Evolutionary conservation across 371 early-diverging fungal species (phyloP).

Genomic region (Lichtheimia ramosa): DNA sequence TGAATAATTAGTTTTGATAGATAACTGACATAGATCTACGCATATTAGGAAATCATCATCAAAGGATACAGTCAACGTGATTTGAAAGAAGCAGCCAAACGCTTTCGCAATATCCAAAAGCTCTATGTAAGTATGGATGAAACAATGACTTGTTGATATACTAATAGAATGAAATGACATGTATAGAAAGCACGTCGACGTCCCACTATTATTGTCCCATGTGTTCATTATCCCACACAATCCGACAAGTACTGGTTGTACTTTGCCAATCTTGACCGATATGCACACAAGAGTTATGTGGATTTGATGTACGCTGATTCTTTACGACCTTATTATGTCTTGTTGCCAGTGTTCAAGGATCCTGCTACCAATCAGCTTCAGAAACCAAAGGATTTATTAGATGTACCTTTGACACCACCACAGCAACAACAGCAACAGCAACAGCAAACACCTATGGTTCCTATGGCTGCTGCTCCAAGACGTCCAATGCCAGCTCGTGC

Average conservation of each 20-base stretch:
- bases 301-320: constrained; percentile 10
- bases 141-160: background rate
- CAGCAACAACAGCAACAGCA: background rate
- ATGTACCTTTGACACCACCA: constrained; percentile 1
- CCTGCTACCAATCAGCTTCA: constrained; percentile 12
- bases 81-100: constrained; percentile 30
- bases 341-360: constrained; percentile 36
- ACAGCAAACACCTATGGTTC: too few relatives aligned
- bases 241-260: constrained; percentile 25
- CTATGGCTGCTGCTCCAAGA: background rate
- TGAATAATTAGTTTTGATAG: background rate
- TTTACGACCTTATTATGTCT: constrained; percentile 22
- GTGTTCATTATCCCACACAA: constrained; percentile 40
- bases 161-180: background rate
- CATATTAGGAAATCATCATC: constrained; percentile 28
- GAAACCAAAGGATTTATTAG: constrained; percentile 30
- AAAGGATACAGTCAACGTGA: constrained; percentile 11
- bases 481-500: background rate
- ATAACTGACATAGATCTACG: too few relatives aligned
- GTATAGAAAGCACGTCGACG: constrained; percentile 22
- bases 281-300: constrained; percentile 20
- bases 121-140: constrained; percentile 28
- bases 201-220: constrained; percentile 14
- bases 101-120: constrained; percentile 32
- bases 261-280: constrained; percentile 27